Conservation (phyloP, 805 yeast genomes). For the Candida xiaguanensis region DNA sequence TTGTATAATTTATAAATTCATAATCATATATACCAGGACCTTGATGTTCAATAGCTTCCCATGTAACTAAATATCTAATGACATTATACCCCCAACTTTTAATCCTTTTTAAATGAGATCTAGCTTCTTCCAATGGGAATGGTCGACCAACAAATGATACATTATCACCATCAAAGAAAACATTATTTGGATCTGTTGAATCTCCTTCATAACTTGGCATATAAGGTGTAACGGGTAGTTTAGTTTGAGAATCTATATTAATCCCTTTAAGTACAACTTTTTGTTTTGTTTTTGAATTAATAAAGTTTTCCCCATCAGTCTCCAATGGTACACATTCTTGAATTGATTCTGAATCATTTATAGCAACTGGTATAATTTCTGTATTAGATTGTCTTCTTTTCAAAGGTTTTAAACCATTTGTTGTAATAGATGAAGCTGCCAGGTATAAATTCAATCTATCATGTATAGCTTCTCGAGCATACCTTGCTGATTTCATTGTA, state of each 20-base stretch:
- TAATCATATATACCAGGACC: conserved; percentile 85
- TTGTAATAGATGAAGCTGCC: conserved; percentile 21
- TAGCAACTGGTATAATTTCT: conserved; percentile 13
- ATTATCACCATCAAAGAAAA: conserved; percentile 65
- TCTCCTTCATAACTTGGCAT: conserved; percentile 41
- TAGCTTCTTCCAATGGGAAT: conserved; percentile 70
- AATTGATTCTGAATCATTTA: conserved; percentile 9
- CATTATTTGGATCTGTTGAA: conserved; percentile 30
- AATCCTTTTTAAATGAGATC: conserved; percentile 62
- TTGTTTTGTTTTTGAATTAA: conserved; percentile 50
- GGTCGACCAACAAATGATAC: conserved; percentile 86
- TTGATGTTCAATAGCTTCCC: conserved; percentile 90
- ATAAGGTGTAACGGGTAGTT: conserved; percentile 60
- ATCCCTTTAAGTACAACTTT: conserved; percentile 71
- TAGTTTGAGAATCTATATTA: conserved; percentile 72
- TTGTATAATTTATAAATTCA: conserved; percentile 67
- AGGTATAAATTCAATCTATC: conserved; percentile 30
- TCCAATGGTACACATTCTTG: conserved; percentile 20
- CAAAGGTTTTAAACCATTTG: conserved; percentile 26
- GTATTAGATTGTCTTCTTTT: conserved; percentile 18
- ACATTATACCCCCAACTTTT: conserved; percentile 81
- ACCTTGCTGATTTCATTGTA: conserved; percentile 17
- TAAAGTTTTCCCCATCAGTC: conserved; percentile 48
- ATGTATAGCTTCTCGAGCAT: conserved; percentile 27
- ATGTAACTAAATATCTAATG: conserved; percentile 71